Base-by-base conservation (phyloP, 495 filamentous ascomycete species). In the Aspergillus biplanus region DNA sequence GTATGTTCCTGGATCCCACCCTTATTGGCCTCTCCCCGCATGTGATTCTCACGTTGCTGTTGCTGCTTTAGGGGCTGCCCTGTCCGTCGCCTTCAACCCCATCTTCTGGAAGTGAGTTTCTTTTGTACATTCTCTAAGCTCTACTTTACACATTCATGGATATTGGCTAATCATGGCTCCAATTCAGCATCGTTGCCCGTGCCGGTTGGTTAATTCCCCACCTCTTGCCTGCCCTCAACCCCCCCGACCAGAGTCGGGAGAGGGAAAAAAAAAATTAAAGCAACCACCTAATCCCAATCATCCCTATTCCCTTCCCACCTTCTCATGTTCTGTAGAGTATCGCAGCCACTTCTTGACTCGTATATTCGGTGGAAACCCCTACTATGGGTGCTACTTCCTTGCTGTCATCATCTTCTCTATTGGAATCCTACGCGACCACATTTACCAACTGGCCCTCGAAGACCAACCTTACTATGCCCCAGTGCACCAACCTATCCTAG, bases 371-470 rank as follows among this genome's bases (percentile, higher is more conserved):
- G 52, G 91, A 65, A 92, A 89, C 70, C 83, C 89, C 34, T 89
- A 90, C 68, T 80, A 84, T 64, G 95, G 88, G 58, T 97, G 94
- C 87, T 99, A 98, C 74, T 87, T 85, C 66, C 89, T 99, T 35
- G 95, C 94, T 42, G 75, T 86, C 58, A 85, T 87, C 52, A 99
- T 99, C 76, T 99, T 99, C 87, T 85, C 84, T 27, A 81, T 99
- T 48, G 95, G 95, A 32, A 87, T 99, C 62, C 70, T 97, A 73
- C 90, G 95, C 64, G 95, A 99, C 75, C 75, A 82, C 62, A 57
- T 92, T 65, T 91, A 85, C 72, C 75, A 76, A 57, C 59, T 69
- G 53, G 71, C 74, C 58, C 70, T 80, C 58, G 71, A 71, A 56
- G 72, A 79, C 61, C 74, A 78, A 58, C 78, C 75, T n/a, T 77